Conservation (phyloP, 1,139 yeast species). For the Candida tropicalis region DNA sequence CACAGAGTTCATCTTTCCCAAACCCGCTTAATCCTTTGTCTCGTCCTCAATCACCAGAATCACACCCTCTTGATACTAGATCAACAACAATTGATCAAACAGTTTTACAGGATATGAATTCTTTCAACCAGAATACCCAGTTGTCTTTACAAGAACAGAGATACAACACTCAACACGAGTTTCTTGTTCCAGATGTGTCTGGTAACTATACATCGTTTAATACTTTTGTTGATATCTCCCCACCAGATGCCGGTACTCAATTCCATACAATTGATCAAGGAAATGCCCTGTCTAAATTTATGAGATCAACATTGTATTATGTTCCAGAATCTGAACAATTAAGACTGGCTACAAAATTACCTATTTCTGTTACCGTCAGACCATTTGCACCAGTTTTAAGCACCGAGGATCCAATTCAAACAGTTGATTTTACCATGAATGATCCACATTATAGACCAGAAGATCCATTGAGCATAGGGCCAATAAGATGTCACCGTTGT, state of each 20-base stretch:
- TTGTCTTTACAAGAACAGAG: slow-evolving; percentile 62
- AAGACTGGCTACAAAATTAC: slow-evolving; percentile 72
- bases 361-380: slow-evolving; percentile 76
- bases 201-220: slow-evolving; percentile 49
- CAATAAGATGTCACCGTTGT: slow-evolving; percentile 90
- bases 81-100: slow-evolving; percentile 13
- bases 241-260: slow-evolving; percentile 81
- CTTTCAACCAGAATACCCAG: slow-evolving; percentile 10
- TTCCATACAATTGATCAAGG: slow-evolving; percentile 80
- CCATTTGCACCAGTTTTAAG: slow-evolving; percentile 73
- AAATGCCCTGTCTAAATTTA: slow-evolving; percentile 76
- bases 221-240: slow-evolving; percentile 74
- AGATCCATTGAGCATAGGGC: slow-evolving; percentile 53
- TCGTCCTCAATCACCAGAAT: slow-evolving; percentile 1
- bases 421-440: slow-evolving; percentile 53
- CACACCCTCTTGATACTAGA: slow-evolving; percentile 1
- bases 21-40: slow-evolving; percentile 1
- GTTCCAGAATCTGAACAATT: slow-evolving; percentile 78
- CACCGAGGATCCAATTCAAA: slow-evolving; percentile 63
- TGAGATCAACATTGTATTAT: slow-evolving; percentile 79
- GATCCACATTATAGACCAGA: slow-evolving; percentile 11
- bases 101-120: slow-evolving; percentile 12
- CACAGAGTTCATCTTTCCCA: not conserved
- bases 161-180: slow-evolving; percentile 52
- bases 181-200: slow-evolving; percentile 31